phyloP scores from a whole-genome alignment of 2,329 filamentous ascomycete genomes.

The Drechslerella coelobrocha region DNA sequence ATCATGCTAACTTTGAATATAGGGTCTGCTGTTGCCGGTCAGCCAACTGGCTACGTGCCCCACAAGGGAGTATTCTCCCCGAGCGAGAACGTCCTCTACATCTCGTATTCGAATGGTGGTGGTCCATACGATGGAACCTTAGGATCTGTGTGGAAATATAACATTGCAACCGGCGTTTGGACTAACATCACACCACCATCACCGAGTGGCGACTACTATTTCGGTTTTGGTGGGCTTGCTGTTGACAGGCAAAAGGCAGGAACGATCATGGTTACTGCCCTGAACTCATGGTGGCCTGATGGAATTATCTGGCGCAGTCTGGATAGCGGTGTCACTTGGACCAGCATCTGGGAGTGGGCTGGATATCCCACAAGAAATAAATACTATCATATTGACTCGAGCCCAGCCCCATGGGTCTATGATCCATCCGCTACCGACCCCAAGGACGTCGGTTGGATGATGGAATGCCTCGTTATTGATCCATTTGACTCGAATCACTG shows the following conservation, averaged over 20 bases:
- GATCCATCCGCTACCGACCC: constrained; percentile 61
- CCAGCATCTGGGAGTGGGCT: constrained; percentile 64
- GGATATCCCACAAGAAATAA: constrained; percentile 61
- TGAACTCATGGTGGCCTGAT: constrained; percentile 69
- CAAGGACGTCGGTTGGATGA: constrained; percentile 68
- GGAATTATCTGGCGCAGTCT: constrained; percentile 66
- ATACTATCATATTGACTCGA: constrained; percentile 62
- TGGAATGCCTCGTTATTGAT: constrained; percentile 66
- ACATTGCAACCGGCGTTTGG: constrained; percentile 63
- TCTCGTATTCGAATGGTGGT: constrained; percentile 65
- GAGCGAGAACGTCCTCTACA: constrained; percentile 64
- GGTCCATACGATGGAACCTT: constrained; percentile 67
- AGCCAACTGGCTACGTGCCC: constrained; percentile 64
- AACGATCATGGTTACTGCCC: constrained; percentile 65
- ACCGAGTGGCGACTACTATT: constrained; percentile 57
- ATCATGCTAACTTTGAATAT: background rate
- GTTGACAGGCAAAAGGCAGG: constrained; percentile 65
- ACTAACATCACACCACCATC: constrained; percentile 64
- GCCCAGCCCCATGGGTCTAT: constrained; percentile 65
- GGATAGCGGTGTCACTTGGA: constrained; percentile 66
- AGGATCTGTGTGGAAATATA: constrained; percentile 66
- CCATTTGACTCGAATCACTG: constrained; percentile 68
- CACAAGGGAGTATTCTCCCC: constrained; percentile 65
- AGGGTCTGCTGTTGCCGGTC: constrained; percentile 61
- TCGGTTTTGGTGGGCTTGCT: constrained; percentile 66